Base-by-base conservation (phyloP, 1,139 yeast genomes). In the Candida buenavistaensis region DNA sequence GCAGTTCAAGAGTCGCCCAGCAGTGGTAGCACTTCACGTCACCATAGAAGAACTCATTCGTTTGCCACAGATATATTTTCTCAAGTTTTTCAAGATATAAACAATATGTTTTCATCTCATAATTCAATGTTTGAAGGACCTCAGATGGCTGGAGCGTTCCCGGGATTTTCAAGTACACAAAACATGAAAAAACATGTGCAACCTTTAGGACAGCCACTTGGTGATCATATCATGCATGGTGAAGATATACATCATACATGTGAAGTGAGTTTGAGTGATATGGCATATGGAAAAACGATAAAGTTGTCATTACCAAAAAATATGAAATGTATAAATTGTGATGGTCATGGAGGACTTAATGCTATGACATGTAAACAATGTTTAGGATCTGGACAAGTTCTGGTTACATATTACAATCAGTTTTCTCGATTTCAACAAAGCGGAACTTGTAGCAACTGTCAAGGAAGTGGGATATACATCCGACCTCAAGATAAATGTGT, bases 201-300 rank as follows among this genome's bases (percentile, higher is more conserved):
- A 36, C 64, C 64, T 2, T 52, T 53, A 4, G 41, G 50, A 14
- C 19, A 39, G 26, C 46, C 47, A 14, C 14, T 33, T 26, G 27
- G 42, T 13, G 28, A 34, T 30, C 42, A 45, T 14, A 17, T 47
- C 13, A 43, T 39, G 7, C 51, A 45, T 27, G 71, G 73, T n/a
- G 53, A 54, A 32, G 71, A 68, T 41, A 69, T 70, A 24, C 68
- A 63, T 39, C 76, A 70, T 44, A 59, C 63, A 5, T 67, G 67
- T 43, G 59, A 57, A 25, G 65, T 68, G 5, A 49, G 55, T 4
- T 48, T 70, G 19, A 59, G 54, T 3, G 74, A 69, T 37, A 46
- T 69, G 40, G 64, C 59, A 28, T 54, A 46, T 36, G 76, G 76
- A 6, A 69, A 66, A 38, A 55, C 57, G 4, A 58, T 67, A 36